A percentile compares a stretch with the other conserved stretches of the same genome.
Conservation (phyloP, 139 green algal species). For the Coelastrella sp. region DNA sequence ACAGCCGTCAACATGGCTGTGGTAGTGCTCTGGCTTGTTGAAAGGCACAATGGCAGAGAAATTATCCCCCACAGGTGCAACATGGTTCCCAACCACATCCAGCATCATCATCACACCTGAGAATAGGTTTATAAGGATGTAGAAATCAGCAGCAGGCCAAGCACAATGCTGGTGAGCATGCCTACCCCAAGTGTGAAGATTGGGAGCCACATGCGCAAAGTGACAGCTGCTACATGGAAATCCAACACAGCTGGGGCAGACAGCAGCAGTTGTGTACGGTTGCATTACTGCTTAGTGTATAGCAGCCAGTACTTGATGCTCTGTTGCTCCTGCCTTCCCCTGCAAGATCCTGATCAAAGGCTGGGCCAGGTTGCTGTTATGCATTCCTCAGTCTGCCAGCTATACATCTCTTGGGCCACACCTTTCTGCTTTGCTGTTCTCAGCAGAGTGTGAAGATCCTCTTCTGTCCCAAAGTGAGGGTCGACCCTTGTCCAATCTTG, state of each 20-base stretch:
- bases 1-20: slow-evolving; percentile 5
- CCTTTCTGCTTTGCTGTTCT: slow-evolving; percentile 7
- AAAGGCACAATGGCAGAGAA: slow-evolving; percentile 28
- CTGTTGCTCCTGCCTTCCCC: neutral
- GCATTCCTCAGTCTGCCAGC: too few relatives aligned
- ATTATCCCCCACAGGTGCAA: slow-evolving; percentile 34
- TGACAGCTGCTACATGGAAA: neutral
- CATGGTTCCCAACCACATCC: slow-evolving; percentile 53
- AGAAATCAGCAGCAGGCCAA: neutral
- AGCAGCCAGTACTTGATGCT: neutral
- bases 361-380: too few relatives aligned
- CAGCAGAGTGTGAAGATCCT: slow-evolving; percentile 36
- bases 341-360: too few relatives aligned
- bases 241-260: neutral
- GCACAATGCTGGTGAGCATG: neutral
- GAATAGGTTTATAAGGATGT: neutral
- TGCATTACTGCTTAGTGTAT: neutral
- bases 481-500: slow-evolving; percentile 19
- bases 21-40: slow-evolving; percentile 44
- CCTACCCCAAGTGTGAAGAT: neutral
- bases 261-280: neutral
- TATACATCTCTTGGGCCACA: neutral
- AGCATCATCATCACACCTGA: slow-evolving; percentile 36
- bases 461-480: slow-evolving; percentile 32
- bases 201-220: neutral